A percentile compares a stretch with the other conserved stretches of the same genome.
These are phyloP conservation scores for Scedosporium boydii DNA, from an alignment of 2,329 filamentous ascomycete genomes.

Conservation along the genomic window DNA sequence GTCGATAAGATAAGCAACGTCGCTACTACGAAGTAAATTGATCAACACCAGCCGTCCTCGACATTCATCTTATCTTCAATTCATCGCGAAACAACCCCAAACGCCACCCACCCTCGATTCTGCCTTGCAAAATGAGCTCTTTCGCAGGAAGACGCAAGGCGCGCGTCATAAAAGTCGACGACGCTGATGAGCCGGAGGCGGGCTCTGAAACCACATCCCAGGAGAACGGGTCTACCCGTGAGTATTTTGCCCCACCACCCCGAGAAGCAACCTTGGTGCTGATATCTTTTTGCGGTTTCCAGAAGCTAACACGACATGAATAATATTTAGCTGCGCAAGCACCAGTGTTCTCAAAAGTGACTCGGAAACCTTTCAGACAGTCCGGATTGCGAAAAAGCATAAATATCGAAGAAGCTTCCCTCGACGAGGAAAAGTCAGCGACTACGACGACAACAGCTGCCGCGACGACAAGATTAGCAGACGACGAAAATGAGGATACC, in stretches of 20 bases:
- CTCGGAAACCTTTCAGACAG: conserved; percentile 45
- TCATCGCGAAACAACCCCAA: not conserved
- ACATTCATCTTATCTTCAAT: not conserved
- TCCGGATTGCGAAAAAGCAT: conserved; percentile 49
- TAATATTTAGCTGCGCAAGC: conserved; percentile 1
- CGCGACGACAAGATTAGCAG: conserved; percentile 14
- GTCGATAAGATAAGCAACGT: conserved; percentile 33
- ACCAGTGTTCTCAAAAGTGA: conserved; percentile 25
- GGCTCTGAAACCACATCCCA: not conserved
- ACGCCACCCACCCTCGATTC: not conserved
- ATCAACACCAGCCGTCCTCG: not conserved
- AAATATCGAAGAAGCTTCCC: conserved; percentile 28
- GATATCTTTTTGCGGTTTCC: conserved; percentile 11
- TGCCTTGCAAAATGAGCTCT: conserved; percentile 32
- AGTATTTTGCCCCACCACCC: not conserved
- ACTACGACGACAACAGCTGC: conserved; percentile 9
- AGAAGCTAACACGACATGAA: conserved; percentile 10
- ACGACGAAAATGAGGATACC: conserved; percentile 33
- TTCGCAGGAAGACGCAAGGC: conserved; percentile 58
- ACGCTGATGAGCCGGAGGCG: conserved; percentile 46
- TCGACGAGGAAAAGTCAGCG: conserved; percentile 2
- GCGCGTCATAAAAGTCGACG: conserved; percentile 63
- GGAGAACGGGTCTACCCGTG: not conserved
- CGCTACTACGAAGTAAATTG: not conserved
- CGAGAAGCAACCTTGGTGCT: conserved; percentile 11